These are phyloP conservation scores for Geosmithia putterillii DNA, from an alignment of 2,329 filamentous ascomycete species.

Conservation along the genomic window DNA sequence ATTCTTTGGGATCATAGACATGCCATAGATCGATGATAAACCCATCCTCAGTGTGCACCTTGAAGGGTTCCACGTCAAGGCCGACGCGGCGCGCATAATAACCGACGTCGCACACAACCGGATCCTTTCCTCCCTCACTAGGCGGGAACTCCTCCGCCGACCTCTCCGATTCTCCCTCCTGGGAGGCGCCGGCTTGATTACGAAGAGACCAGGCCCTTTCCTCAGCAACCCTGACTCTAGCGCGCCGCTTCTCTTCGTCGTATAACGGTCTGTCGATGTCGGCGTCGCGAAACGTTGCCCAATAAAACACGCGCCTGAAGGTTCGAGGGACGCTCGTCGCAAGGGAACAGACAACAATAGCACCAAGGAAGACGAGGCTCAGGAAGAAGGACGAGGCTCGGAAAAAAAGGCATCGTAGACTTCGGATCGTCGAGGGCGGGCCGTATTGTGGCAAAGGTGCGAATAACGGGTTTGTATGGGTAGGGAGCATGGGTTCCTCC, in stretches of 20 bases:
- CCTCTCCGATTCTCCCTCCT: constrained; percentile 28
- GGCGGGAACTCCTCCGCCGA: constrained; percentile 50
- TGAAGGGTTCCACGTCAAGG: constrained; percentile 69
- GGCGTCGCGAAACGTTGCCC: constrained; percentile 46
- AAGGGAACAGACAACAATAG: constrained; percentile 64
- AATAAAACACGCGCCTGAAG: constrained; percentile 33
- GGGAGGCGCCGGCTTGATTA: constrained; percentile 20
- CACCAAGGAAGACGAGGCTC: constrained; percentile 63
- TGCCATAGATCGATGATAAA: constrained; percentile 87
- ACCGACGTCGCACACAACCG: constrained; percentile 61
- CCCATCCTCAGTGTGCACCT: constrained; percentile 87
- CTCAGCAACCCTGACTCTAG: constrained; percentile 40
- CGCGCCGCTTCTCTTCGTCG: constrained; percentile 55
- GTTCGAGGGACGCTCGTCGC: constrained; percentile 51
- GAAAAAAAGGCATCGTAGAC: constrained; percentile 54
- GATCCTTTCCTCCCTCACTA: constrained; percentile 70
- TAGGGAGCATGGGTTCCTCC: constrained; percentile 41
- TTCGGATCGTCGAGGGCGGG: constrained; percentile 52
- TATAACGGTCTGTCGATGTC: constrained; percentile 54
- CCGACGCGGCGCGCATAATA: constrained; percentile 86
- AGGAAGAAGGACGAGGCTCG: constrained; percentile 59
- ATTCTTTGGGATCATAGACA: constrained; percentile 71
- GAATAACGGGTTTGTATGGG: constrained; percentile 68
- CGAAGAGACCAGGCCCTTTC: constrained; percentile 49
- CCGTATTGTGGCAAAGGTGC: constrained; percentile 76